These are phyloP conservation scores for Crataegus laevigata DNA, from an alignment of 306 rosid genomes.

Conservation along the genomic window DNA sequence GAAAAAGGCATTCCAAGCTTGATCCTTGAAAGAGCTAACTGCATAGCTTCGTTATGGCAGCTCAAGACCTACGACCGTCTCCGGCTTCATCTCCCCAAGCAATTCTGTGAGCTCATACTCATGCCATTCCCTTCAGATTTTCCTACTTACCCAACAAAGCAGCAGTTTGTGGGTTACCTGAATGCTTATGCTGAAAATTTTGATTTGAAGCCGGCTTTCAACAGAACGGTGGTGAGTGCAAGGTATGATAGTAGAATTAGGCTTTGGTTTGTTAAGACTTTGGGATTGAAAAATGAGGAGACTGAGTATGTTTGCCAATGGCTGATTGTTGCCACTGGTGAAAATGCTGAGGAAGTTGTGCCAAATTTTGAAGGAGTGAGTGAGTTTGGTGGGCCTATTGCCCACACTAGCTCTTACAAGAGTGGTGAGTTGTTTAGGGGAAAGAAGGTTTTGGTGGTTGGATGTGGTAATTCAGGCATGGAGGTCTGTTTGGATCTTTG, in stretches of 20 bases:
- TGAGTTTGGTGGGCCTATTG: conserved; percentile 49
- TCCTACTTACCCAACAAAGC: conserved; percentile 80
- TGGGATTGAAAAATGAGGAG: conserved; percentile 17
- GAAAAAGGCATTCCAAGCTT: conserved; percentile 57
- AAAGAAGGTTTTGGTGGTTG: conserved; percentile 78
- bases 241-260: conserved; percentile 34
- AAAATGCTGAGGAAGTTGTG: conserved; percentile 59
- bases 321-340: conserved; percentile 88
- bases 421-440: conserved; percentile 60
- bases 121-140: conserved; percentile 69
- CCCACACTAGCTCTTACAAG: conserved; percentile 68
- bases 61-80: conserved; percentile 80
- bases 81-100: conserved; percentile 87
- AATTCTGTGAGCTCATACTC: conserved; percentile 70
- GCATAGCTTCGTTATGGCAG: conserved; percentile 90
- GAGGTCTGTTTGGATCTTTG: conserved; percentile 88
- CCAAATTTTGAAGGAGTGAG: conserved; percentile 64
- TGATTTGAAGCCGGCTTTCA: conserved; percentile 45
- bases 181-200: conserved; percentile 47
- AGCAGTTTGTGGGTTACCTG: conserved; percentile 62
- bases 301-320: conserved; percentile 48
- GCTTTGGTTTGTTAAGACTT: conserved; percentile 52
- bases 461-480: conserved; percentile 98
- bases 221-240: conserved; percentile 45
- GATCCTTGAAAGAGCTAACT: conserved; percentile 57